Evolutionary conservation across 2,329 filamentous ascomycete species (phyloP), one percentile per base, ranked within the genome.

Genomic region (Alternaria sp.): DNA sequence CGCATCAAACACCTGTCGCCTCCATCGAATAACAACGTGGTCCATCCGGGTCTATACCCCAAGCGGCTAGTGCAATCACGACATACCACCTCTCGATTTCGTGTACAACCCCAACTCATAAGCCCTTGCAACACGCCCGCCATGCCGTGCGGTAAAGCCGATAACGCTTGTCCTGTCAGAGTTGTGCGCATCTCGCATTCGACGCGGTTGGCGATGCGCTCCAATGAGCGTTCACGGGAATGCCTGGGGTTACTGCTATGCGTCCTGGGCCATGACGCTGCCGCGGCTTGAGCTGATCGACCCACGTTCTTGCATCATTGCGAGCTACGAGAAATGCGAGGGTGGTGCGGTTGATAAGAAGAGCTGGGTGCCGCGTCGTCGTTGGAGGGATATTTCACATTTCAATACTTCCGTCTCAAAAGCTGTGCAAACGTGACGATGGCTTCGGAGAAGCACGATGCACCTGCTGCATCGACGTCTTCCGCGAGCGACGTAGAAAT

Each of bases 41-140:
- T 55, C 8, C 6, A n/a, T 7, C 25, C 12, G 46, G 21, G n/a
- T 21, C 56, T 43, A 44, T 59, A 11, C 56, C 47, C 17, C 9
- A 52, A 19, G 21, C 40, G 54, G 54, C 51, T 65, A 65, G 59
- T 45, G 51, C 58, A 71, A 78, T 76, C 72, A 75, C 77, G 76
- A 77, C 74, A 79, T 79, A 64, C n/a, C 46, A 72, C 66, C 69
- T 73, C 69, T 66, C 63, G 64, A 78, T 78, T 68, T 68, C 75
- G 74, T 71, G 62, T 70, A 57, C 65, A 55, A 32, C 51, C 49
- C 21, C 59, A 43, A 51, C 45, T 25, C 54, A 66, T 61, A 57
- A 52, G 44, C 55, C 64, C 43, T 45, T 45, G 28, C 7, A 30
- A 58, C 25, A 54, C 25, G 17, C 36, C 36, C 32, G 30, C 62